phyloP scores from a whole-genome alignment of 2,329 filamentous ascomycete genomes.

The Bretziella fagacearum region DNA sequence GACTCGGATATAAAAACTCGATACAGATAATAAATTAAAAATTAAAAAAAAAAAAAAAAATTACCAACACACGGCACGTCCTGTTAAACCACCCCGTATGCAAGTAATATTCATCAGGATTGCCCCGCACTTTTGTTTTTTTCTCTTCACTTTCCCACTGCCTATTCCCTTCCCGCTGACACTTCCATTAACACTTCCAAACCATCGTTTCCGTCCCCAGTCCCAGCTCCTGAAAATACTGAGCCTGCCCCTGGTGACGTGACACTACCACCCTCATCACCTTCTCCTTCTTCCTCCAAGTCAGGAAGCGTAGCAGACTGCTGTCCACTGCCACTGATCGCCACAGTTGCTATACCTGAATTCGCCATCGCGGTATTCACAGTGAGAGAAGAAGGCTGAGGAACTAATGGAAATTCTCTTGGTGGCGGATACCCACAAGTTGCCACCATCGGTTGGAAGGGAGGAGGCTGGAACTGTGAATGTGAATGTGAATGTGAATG shows the following conservation, averaged over 20 bases:
- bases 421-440: not conserved
- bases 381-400: not conserved
- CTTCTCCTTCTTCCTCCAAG: constrained; percentile 3
- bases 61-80: no score
- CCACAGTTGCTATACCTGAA: no score
- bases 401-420: constrained; percentile 7
- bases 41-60: no score
- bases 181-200: not conserved
- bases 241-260: not conserved
- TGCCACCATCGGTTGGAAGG: not conserved
- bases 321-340: no score
- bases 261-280: not conserved
- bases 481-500: not conserved
- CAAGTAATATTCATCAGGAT: no score
- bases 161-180: no score
- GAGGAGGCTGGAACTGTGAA: constrained; percentile 1
- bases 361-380: constrained; percentile 19
- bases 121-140: not conserved
- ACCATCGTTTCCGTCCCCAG: not conserved
- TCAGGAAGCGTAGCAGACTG: constrained; percentile 10
- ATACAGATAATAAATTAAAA: no score
- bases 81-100: no score
- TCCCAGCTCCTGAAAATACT: not conserved
- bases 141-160: not conserved
- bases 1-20: no score